Base-by-base conservation (phyloP, 23 red algal species). In the Gracilaria gracilis region DNA sequence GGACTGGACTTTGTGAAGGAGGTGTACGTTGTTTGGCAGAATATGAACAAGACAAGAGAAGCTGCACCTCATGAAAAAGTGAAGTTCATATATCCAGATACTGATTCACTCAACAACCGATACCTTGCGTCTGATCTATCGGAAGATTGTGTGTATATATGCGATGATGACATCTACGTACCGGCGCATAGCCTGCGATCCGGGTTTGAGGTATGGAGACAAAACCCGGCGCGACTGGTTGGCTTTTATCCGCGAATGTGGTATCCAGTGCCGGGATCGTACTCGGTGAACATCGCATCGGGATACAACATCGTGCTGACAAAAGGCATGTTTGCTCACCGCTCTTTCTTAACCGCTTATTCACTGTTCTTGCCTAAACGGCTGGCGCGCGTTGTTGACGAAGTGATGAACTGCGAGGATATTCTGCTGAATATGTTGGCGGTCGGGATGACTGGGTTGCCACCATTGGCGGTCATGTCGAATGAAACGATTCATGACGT, bases 261-360 rank as follows among this genome's bases (percentile, higher is more conserved):
- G 79, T 71, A 86, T 33, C 67, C 74, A 29, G 70, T 75, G 13
- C 76, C 75, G 11, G 82, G 77, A n/a, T 80, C 53, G 11, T 83
- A 83, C 20, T 75, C 79, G 21, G 76, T 67, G 36, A 71, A 79
- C 55, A 81, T 80, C 16, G 88, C 53, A 14, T 58, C 64, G 29
- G 83, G 94, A n/a, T 96, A 96, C 51, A 92, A 89, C 61, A 96
- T 96, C 29, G 89, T 96, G 64, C 80, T 96, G 48, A 96, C 94
- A 34, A 96, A 96, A 59, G 85, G 86, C 54, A 96, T 96, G 83
- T 96, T 96, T 84, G 84, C 90, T 36, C 88, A 89, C 74, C 79
- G 84, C 20, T 83, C 82, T 19, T 92, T 89, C 55, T 78, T 96
- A 23, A 92, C 86, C 20, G 89, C 77, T 25, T 96, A 96, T 28